These are phyloP conservation scores for Podila clonocystis DNA, from an alignment of 192 early-diverging fungal species.

Conservation along the genomic window DNA sequence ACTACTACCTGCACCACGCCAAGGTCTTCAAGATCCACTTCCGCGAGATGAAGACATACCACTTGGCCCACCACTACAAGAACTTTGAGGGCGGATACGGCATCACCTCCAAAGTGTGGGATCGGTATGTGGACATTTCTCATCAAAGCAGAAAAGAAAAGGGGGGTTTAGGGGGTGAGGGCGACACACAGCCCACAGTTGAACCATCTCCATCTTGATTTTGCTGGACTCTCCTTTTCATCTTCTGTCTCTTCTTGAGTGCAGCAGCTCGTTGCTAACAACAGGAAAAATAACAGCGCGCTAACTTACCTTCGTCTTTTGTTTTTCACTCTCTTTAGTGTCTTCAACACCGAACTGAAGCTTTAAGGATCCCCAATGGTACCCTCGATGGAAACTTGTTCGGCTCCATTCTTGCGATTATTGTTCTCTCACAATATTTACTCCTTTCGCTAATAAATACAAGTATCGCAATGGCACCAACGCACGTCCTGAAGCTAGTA, in stretches of 20 bases:
- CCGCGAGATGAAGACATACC: conserved; percentile 92
- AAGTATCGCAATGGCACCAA: no score
- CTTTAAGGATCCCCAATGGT: neutral
- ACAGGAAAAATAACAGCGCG: neutral
- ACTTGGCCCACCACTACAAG: conserved; percentile 96
- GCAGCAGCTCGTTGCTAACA: neutral
- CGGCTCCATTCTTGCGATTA: no score
- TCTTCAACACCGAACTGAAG: conserved; percentile 13
- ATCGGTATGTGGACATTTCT: conserved; percentile 45
- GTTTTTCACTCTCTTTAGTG: neutral
- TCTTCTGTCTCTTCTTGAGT: neutral
- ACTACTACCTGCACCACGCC: no score
- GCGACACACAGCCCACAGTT: no score
- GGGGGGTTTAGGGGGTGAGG: no score
- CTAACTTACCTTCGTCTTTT: neutral
- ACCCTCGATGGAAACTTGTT: no score
- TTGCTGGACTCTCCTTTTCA: neutral
- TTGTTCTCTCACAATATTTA: no score
- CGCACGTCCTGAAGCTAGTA: no score
- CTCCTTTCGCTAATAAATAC: no score
- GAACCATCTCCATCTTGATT: no score
- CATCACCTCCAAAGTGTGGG: conserved; percentile 93
- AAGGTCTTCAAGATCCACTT: no score
- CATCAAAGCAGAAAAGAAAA: no score
- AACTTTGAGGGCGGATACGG: conserved; percentile 88